A percentile compares a stretch with the other conserved stretches of the same genome.
These are phyloP conservation scores for Apium graveolens DNA, from an alignment of 129 eudicot species.

Conservation along the genomic window DNA sequence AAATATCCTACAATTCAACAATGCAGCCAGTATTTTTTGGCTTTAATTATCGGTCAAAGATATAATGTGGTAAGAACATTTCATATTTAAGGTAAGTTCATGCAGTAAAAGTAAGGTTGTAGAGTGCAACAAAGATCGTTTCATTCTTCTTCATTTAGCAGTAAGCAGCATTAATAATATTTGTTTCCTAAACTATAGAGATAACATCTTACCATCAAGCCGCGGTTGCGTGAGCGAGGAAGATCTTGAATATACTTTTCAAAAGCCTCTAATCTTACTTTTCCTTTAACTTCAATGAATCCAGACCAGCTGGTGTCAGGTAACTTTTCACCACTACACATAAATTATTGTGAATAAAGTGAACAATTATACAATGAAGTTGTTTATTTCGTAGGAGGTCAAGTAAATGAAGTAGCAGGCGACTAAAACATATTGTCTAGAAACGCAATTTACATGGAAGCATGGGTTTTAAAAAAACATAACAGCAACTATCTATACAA, in stretches of 20 bases:
- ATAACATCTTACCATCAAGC: constrained; percentile 59
- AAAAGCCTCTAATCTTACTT: constrained; percentile 70
- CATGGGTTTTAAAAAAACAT: neutral
- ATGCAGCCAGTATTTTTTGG: neutral
- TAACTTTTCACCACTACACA: constrained; percentile 76
- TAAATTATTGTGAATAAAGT: constrained; percentile 28
- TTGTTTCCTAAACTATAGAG: neutral
- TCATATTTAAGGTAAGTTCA: neutral
- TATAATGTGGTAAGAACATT: neutral
- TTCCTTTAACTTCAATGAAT: constrained; percentile 65
- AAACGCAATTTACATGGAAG: neutral
- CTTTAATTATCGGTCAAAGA: neutral
- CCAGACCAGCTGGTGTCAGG: constrained; percentile 56
- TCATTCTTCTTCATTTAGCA: neutral
- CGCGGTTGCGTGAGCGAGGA: constrained; percentile 76
- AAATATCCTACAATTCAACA: neutral
- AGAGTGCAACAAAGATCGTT: neutral
- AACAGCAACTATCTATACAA: neutral
- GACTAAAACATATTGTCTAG: neutral
- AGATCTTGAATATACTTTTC: constrained; percentile 77
- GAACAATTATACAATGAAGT: constrained; percentile 14
- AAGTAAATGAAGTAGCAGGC: neutral
- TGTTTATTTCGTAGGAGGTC: neutral
- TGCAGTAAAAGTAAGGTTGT: neutral
- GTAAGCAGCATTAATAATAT: neutral